Evolutionary conservation across 768 basidiomycete genomes (phyloP), one percentile per base, ranked within the genome.

Genomic region (Ramaria sp.): DNA sequence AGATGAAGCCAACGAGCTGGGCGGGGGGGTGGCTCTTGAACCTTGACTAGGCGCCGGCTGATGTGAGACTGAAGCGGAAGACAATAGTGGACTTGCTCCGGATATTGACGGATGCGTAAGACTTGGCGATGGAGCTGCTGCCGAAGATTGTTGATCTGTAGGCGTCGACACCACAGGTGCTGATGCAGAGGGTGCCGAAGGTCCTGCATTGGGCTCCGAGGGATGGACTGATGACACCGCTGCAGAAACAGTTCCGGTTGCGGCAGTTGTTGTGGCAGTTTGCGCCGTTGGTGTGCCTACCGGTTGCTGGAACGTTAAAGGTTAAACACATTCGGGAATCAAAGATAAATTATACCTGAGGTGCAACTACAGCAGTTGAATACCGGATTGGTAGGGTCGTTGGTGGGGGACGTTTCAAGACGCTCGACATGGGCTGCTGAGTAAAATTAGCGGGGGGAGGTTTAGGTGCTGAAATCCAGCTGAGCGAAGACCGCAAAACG

Each of bases 71-170:
- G 77, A 77, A 30, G 86, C 84, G 24, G 78, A 88, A 16, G 88
- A 89, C 50, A 89, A 61, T 72, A 88, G 82, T 0, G 88, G 88
- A 59, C 88, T 91, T 55, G 56, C 38, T 3, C 36, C 59, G 4
- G 85, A 84, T 48, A 84, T 73, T 5, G 88, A 89, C 37, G 79
- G 83, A 67, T 90, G 87, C n/a, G 88, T 90, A 52, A 90, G 70
- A 64, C 88, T 91, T 27, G 88, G 88, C 8, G 88, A 89, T 0
- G 85, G 80, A 12, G 80, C 68, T 24, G 69, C 61, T 0, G 62
- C 68, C 3, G 67, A 66, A 36, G 68, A 42, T 51, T 69, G 71
- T 67, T 52, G 73, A 69, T 1, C 51, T 24, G 67, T 70, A 1
- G 70, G 65, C 9, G 69, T 65, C 30, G 71, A 64, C 30, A 72